phyloP scores from a whole-genome alignment of 2,329 filamentous ascomycete species.

The Hymenoscyphus repandus region DNA sequence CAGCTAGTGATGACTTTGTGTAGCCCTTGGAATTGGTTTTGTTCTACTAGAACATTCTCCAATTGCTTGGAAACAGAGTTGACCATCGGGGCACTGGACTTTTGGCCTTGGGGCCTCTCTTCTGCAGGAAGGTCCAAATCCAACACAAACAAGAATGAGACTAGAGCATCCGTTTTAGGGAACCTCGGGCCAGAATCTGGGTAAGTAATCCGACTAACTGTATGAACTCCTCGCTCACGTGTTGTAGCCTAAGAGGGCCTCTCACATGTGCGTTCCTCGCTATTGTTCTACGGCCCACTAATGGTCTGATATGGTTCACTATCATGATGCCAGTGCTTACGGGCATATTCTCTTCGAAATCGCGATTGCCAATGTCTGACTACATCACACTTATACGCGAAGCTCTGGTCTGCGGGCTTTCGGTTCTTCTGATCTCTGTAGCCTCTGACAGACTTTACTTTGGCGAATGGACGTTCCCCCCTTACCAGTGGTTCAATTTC shows the following conservation, averaged over 20 bases:
- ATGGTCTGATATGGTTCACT: slow-evolving; percentile 75
- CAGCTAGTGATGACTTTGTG: slow-evolving; percentile 66
- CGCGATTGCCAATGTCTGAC: slow-evolving; percentile 28
- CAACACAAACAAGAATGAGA: not conserved
- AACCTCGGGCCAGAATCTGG: slow-evolving; percentile 30
- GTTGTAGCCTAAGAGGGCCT: slow-evolving; percentile 52
- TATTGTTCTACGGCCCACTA: slow-evolving; percentile 84
- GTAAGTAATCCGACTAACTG: slow-evolving; percentile 17
- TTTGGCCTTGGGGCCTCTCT: slow-evolving; percentile 81
- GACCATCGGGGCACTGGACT: slow-evolving; percentile 71
- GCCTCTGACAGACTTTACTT: slow-evolving; percentile 75
- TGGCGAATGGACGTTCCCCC: slow-evolving; percentile 80
- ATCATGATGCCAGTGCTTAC: slow-evolving; percentile 52
- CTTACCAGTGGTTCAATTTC: slow-evolving; percentile 81
- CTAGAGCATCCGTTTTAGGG: slow-evolving; percentile 15
- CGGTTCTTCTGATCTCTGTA: slow-evolving; percentile 58
- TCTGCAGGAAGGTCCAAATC: slow-evolving; percentile 16
- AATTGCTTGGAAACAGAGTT: slow-evolving; percentile 91
- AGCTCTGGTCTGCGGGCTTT: slow-evolving; percentile 56
- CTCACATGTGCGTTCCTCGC: slow-evolving; percentile 74
- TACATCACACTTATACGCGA: slow-evolving; percentile 56
- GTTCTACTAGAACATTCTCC: slow-evolving; percentile 85
- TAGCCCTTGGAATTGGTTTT: slow-evolving; percentile 96
- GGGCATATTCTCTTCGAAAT: slow-evolving; percentile 37
- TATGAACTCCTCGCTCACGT: too few relatives aligned